Percentiles rank a stretch among this genome's conserved stretches.
Conservation (phyloP, 1,284 basidiomycete genomes). For the Ustilago vetiveriae region DNA sequence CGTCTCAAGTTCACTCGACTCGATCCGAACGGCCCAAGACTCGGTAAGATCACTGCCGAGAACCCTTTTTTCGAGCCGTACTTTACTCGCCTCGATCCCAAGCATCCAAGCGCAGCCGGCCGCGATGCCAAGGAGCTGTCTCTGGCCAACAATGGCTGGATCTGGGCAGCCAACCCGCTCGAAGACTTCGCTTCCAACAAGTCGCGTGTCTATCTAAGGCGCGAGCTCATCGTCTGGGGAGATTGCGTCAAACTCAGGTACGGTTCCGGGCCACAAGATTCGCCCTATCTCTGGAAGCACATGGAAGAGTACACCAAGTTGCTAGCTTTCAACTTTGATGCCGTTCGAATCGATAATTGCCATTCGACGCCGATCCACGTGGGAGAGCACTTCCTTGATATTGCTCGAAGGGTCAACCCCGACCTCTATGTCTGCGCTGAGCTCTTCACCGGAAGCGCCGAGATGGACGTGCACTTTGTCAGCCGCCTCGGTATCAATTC, state of each 20-base stretch:
- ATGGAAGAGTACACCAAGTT: conserved; percentile 79
- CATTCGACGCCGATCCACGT: conserved; percentile 96
- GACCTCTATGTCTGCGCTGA: conserved; percentile 95
- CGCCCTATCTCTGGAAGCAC: conserved; percentile 93
- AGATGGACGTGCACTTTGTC: conserved; percentile 72
- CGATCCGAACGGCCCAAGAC: conserved; percentile 55
- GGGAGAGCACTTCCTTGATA: conserved; percentile 89
- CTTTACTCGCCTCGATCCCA: conserved; percentile 60
- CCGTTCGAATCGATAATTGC: conserved; percentile 97
- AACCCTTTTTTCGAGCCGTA: conserved; percentile 60
- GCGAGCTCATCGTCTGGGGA: conserved; percentile 96
- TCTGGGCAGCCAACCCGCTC: conserved; percentile 94
- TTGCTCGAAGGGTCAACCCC: conserved; percentile 85
- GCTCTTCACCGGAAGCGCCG: conserved; percentile 93
- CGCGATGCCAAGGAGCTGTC: conserved; percentile 78
- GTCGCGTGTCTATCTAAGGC: conserved; percentile 93
- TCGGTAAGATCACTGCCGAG: conserved; percentile 48
- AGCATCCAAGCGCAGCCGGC: conserved; percentile 46
- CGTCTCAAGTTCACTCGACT: conserved; percentile 56
- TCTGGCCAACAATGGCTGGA: conserved; percentile 95
- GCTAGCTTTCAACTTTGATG: conserved; percentile 84
- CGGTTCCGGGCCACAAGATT: conserved; percentile 72
- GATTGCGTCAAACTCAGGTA: conserved; percentile 98
- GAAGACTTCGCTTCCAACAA: conserved; percentile 92
- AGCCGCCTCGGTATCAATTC: conserved; percentile 62